A percentile compares a stretch with the other conserved stretches of the same genome.
Conservation (phyloP, 495 filamentous ascomycete genomes). For the Cercophora sp. region DNA sequence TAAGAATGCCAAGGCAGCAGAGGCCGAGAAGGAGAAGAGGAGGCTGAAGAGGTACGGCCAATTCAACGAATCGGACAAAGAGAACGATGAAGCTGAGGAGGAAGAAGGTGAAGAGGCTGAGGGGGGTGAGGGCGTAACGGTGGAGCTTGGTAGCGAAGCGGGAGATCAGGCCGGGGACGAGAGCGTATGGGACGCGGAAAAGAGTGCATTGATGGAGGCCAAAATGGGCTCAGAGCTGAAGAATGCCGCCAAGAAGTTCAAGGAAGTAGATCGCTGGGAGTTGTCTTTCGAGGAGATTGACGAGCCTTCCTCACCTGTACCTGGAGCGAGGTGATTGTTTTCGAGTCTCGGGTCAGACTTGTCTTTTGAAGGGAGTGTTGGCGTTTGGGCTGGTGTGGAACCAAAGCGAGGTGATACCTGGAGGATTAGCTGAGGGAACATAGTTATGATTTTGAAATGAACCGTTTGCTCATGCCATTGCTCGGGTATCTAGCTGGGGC, state of each 20-base stretch:
- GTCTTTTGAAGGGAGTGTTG: no score
- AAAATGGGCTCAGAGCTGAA: constrained; percentile 40
- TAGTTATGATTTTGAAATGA: no score
- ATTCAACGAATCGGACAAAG: constrained; percentile 37
- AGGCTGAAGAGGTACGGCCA: constrained; percentile 31
- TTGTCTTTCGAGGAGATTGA: constrained; percentile 44
- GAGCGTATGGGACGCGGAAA: constrained; percentile 10
- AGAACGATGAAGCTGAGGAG: constrained; percentile 42
- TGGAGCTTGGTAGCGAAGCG: constrained; percentile 14
- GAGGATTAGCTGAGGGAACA: no score
- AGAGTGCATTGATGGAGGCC: constrained; percentile 27
- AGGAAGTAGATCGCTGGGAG: constrained; percentile 50
- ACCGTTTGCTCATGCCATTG: no score
- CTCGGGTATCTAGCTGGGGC: no score
- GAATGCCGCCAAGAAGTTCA: constrained; percentile 45
- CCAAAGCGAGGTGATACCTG: no score
- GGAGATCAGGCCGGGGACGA: constrained; percentile 16
- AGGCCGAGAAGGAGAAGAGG: constrained; percentile 1
- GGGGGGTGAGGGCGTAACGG: constrained; percentile 17
- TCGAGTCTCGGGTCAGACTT: no score
- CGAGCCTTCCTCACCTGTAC: constrained; percentile 30
- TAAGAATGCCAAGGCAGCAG: constrained; percentile 10
- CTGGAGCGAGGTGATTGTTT: constrained; percentile 28
- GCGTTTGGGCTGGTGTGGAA: no score
- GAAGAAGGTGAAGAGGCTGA: constrained; percentile 1